Evolutionary conservation across 345 rosid genomes (phyloP), one percentile per base, ranked within the genome.

Genomic region (Leavenworthia alabamica): DNA sequence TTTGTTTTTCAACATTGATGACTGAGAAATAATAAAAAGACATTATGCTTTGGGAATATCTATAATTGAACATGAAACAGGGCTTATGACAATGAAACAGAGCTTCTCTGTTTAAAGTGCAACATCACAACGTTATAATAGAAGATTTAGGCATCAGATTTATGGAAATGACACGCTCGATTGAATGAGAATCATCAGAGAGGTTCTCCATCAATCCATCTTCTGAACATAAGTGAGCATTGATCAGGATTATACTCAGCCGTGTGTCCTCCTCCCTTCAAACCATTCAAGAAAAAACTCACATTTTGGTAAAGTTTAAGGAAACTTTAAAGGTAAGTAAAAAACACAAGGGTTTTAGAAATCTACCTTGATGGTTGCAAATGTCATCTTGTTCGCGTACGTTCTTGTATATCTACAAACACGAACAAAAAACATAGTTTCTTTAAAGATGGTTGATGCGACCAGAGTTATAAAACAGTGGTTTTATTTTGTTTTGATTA

Each of bases 181-280:
- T 15, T 15, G 39, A 48, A 36, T 4, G 50, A 64, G 53, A 7
- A 7, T 20, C 14, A 2, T 69, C 49, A 69, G 32, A 70, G 54
- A 47, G 63, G 20, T 54, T 70, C 31, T 11, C 58, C 64, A 70
- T 54, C 63, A 70, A 70, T 70, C 69, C 74, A 70, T 39, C 74
- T 70, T 40, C 36, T 70, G 56, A 76, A 78, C 81, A 82, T 64
- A 31, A 81, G 68, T 19, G 64, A 47, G 26, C 85, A 78, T 64
- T 78, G 83, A 41, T 44, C 68, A n/a, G 90, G 84, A 61, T 4
- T 78, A 72, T 77, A 74, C 57, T 77, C 83, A 0, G 94, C 86
- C 2, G 81, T 76, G 73, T 82, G 89, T 13, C 89, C 94, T 63
- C 84, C 94, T 4, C 90, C 94, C 94, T 89, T 59, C 52, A 4